These are phyloP conservation scores for Eurotiales sp. DNA, from an alignment of 2,329 filamentous ascomycete species.

Conservation along the genomic window DNA sequence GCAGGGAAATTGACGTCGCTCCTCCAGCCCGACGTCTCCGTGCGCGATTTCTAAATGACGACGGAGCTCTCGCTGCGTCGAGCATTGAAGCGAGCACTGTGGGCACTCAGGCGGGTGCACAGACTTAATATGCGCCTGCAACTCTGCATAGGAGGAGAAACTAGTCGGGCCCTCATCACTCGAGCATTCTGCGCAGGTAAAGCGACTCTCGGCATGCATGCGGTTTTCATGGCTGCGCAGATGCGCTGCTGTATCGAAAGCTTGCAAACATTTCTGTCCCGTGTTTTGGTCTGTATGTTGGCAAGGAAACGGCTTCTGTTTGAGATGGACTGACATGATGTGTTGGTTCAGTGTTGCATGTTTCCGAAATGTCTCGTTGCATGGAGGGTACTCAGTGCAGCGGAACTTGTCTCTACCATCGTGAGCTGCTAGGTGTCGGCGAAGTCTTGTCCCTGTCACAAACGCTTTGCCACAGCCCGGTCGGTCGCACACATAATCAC, in stretches of 20 bases:
- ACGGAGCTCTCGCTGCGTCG: conserved; percentile 64
- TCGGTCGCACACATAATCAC: conserved; percentile 67
- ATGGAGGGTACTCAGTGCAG: conserved; percentile 67
- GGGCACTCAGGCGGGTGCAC: conserved; percentile 70
- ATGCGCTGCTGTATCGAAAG: conserved; percentile 69
- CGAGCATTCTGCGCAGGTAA: conserved; percentile 73
- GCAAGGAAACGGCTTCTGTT: conserved; percentile 69
- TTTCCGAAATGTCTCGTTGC: conserved; percentile 78
- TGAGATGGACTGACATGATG: conserved; percentile 70
- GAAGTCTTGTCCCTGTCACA: conserved; percentile 71
- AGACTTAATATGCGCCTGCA: conserved; percentile 69
- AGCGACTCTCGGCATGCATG: conserved; percentile 65
- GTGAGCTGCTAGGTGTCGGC: conserved; percentile 74
- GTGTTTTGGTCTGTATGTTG: conserved; percentile 53
- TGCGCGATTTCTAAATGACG: conserved; percentile 77
- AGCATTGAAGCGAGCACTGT: conserved; percentile 68
- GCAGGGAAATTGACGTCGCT: conserved; percentile 65
- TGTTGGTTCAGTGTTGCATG: conserved; percentile 82
- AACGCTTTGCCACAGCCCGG: conserved; percentile 76
- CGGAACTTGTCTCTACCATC: conserved; percentile 70
- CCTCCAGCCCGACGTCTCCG: conserved; percentile 55
- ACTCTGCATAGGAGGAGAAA: conserved; percentile 68
- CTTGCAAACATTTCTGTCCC: conserved; percentile 57
- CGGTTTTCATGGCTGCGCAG: conserved; percentile 68
- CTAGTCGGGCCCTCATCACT: conserved; percentile 37